Base-by-base conservation (phyloP, 768 basidiomycete species). In the Kwoniella sp. region DNA sequence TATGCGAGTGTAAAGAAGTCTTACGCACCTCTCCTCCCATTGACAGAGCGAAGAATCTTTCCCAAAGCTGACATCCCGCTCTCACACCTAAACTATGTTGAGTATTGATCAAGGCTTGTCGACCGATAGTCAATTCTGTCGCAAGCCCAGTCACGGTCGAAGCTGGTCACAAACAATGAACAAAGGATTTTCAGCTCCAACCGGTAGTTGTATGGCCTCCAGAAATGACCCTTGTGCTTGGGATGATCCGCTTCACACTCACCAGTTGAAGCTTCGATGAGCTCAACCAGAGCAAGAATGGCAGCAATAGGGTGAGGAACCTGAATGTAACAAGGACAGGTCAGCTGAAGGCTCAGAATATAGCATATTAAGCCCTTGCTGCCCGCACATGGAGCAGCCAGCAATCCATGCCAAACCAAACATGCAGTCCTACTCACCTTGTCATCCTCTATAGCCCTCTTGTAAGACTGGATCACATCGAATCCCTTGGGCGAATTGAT, bases 241-340 rank as follows among this genome's bases (percentile, higher is more conserved):
- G n/a, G n/a, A n/a, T n/a, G n/a, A n/a, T n/a, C n/a, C n/a, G n/a
- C n/a, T 19, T 44, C 17, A 15, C 3, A 49, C 83, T 71, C 77
- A 90, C 91, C 90, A 79, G 87, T 84, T 26, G 92, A 92, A 63
- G 86, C 83, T 68, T 89, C 85, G 65, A 96, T 87, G 33, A 92
- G 82, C 75, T 93, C 86, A 2, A 91, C 88, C 52, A 96, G 83
- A 13, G 92, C 86, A 22, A 90, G 83, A 60, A 97, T 91, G 17
- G 94, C 94, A 21, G 92, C 94, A 22, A 95, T 83, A 9, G 93
- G 93, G 58, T 78, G 79, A 40, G 79, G 75, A 6, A 76, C 72
- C 77, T 78, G 26, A 1, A 33, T 33, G 26, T 33, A 3, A 12
- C 24, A n/a, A 24, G 17, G 26, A n/a, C n/a, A n/a, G n/a, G n/a